Percentiles rank a stretch among this genome's conserved stretches.
phyloP scores from a whole-genome alignment of 2,329 filamentous ascomycete genomes.

The Clonostachys solani region DNA sequence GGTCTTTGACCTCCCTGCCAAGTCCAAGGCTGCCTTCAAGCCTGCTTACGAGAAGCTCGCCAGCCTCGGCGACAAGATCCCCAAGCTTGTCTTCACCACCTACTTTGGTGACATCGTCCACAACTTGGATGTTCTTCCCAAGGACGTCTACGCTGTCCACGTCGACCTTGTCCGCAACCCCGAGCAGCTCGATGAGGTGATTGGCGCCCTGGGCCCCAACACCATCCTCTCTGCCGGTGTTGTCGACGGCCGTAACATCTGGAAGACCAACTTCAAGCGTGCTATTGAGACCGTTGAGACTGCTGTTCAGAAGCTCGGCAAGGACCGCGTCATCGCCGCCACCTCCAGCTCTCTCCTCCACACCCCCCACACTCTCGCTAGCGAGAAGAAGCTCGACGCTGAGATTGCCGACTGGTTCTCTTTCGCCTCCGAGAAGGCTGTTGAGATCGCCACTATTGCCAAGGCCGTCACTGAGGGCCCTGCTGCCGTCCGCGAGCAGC shows the following conservation, averaged over 20 bases:
- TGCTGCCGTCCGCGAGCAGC: slow-evolving; percentile 77
- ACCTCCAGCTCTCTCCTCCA: slow-evolving; percentile 97
- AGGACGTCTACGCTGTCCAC: slow-evolving; percentile 81
- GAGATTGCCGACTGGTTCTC: slow-evolving; percentile 99
- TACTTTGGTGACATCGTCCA: slow-evolving; percentile 99
- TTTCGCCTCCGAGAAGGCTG: slow-evolving; percentile 91
- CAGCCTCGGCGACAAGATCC: slow-evolving; percentile 72
- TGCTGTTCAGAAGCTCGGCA: slow-evolving; percentile 90
- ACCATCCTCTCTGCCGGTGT: slow-evolving; percentile 93
- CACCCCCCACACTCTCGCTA: slow-evolving; percentile 95
- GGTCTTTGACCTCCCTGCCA: slow-evolving; percentile 86
- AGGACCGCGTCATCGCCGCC: slow-evolving; percentile 94
- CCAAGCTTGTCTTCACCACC: slow-evolving; percentile 86
- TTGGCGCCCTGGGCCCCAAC: slow-evolving; percentile 77
- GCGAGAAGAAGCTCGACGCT: slow-evolving; percentile 95
- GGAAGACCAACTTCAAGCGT: slow-evolving; percentile 99
- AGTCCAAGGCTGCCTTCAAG: slow-evolving; percentile 97
- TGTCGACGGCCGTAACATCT: slow-evolving; percentile 98
- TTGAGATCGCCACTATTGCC: slow-evolving; percentile 87
- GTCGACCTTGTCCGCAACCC: slow-evolving; percentile 97
- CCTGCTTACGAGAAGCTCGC: slow-evolving; percentile 89
- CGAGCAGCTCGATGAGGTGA: slow-evolving; percentile 88
- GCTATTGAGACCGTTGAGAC: slow-evolving; percentile 88
- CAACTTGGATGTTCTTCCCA: slow-evolving; percentile 89
- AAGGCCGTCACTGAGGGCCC: slow-evolving; percentile 96